Conservation (phyloP, 140 eudicot genomes). For the Anethum foeniculum region DNA sequence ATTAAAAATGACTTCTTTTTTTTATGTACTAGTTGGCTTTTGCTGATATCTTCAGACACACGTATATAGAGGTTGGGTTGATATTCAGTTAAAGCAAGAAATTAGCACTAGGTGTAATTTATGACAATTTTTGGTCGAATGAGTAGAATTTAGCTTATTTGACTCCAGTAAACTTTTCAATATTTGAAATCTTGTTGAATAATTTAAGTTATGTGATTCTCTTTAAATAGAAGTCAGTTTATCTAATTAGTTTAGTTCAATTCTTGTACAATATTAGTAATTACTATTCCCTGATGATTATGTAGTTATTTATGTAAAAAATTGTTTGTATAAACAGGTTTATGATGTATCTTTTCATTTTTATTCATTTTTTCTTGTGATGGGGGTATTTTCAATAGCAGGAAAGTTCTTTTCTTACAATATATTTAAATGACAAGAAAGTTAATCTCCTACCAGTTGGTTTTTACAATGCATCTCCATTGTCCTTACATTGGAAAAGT, state of each 20-base stretch:
- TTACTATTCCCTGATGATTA: not conserved
- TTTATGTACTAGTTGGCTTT: not conserved
- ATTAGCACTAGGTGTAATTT: not conserved
- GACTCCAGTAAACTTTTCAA: not conserved
- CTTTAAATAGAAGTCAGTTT: not conserved
- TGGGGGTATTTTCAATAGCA: not conserved
- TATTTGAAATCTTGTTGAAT: not conserved
- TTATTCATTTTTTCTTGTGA: not conserved
- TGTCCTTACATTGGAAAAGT: not conserved
- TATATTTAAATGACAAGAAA: not conserved
- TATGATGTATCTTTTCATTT: not conserved
- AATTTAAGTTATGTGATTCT: not conserved
- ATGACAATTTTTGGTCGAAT: not conserved
- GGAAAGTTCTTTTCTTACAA: not conserved
- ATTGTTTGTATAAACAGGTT: not conserved
- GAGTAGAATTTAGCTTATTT: not conserved
- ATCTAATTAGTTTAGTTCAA: not conserved
- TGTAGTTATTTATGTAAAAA: not conserved
- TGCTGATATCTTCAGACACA: not conserved
- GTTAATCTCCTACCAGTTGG: not conserved
- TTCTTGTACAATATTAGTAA: not conserved
- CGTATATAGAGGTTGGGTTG: not conserved
- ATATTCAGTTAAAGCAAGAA: not conserved
- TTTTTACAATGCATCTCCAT: not conserved
- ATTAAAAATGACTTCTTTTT: not conserved